Conservation (phyloP, 129 eudicot species). For the Mikania micrantha region DNA sequence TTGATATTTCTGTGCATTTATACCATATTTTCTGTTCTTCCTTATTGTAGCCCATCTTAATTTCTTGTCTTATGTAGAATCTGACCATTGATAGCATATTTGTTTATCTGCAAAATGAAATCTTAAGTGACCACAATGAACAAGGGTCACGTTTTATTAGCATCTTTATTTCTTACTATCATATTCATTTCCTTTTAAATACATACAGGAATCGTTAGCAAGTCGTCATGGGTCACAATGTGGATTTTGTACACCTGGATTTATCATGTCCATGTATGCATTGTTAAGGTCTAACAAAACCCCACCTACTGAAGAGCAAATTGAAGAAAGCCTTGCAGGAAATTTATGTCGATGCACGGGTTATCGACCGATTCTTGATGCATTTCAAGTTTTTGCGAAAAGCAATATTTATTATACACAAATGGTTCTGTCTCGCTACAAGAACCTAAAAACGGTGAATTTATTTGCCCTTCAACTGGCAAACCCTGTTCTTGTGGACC, state of each 20-base stretch:
- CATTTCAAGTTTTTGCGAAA: slow-evolving; percentile 89
- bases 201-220: slow-evolving; percentile 72
- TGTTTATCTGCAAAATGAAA: not conserved
- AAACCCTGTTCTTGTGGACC: slow-evolving; percentile 87
- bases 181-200: not conserved
- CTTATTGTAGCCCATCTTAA: not conserved
- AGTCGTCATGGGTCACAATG: slow-evolving; percentile 90
- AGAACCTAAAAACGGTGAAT: slow-evolving; percentile 34
- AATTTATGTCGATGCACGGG: slow-evolving; percentile 98
- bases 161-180: not conserved
- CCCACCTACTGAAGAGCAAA: slow-evolving; percentile 79
- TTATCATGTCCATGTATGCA: slow-evolving; percentile 97
- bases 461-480: slow-evolving; percentile 93
- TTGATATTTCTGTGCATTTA: not conserved
- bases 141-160: not conserved
- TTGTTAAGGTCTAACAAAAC: slow-evolving; percentile 64
- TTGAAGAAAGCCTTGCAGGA: slow-evolving; percentile 96
- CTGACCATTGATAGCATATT: not conserved
- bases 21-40: not conserved
- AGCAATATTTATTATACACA: slow-evolving; percentile 65
- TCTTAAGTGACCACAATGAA: not conserved
- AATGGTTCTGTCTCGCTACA: slow-evolving; percentile 19
- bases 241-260: slow-evolving; percentile 99
- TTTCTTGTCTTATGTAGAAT: not conserved
- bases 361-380: slow-evolving; percentile 90